Percentiles rank a stretch among this genome's conserved stretches.
Evolutionary conservation across 177 flowering plant species (phyloP).

Genomic region (Tripterygium wilfordii): DNA sequence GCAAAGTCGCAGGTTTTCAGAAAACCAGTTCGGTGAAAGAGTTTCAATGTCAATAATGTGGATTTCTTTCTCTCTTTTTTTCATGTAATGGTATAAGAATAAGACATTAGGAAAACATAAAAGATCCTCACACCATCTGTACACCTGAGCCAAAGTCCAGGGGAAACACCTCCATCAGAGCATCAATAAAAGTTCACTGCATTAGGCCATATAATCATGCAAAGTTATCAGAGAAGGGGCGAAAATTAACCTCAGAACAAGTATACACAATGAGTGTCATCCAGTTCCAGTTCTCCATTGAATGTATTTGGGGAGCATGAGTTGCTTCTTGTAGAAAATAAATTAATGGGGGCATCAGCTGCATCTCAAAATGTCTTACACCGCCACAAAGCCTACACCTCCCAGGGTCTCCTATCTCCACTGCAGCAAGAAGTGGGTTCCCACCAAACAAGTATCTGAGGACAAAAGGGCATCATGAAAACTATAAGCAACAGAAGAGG

Average conservation of each 20-base stretch:
- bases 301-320: slow-evolving; percentile 24
- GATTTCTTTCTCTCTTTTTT: no score
- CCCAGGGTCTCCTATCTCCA: slow-evolving; percentile 35
- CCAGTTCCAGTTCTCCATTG: slow-evolving; percentile 71
- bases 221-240: not conserved
- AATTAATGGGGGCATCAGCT: slow-evolving; percentile 81
- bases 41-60: no score
- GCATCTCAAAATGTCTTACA: slow-evolving; percentile 72
- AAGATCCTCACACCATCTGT: no score
- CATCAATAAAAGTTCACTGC: no score
- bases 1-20: no score
- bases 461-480: not conserved
- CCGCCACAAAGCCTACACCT: slow-evolving; percentile 62
- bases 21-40: no score
- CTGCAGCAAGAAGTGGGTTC: slow-evolving; percentile 60
- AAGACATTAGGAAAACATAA: no score
- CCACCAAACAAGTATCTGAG: slow-evolving; percentile 75
- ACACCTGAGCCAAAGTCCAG: not conserved
- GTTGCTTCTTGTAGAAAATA: slow-evolving; percentile 68
- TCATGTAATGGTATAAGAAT: no score
- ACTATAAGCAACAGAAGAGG: not conserved
- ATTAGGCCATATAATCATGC: not conserved
- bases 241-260: slow-evolving; percentile 62
- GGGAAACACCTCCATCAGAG: not conserved
- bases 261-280: slow-evolving; percentile 71